phyloP scores from a whole-genome alignment of 805 yeast genomes.

The Candida berthetii region DNA sequence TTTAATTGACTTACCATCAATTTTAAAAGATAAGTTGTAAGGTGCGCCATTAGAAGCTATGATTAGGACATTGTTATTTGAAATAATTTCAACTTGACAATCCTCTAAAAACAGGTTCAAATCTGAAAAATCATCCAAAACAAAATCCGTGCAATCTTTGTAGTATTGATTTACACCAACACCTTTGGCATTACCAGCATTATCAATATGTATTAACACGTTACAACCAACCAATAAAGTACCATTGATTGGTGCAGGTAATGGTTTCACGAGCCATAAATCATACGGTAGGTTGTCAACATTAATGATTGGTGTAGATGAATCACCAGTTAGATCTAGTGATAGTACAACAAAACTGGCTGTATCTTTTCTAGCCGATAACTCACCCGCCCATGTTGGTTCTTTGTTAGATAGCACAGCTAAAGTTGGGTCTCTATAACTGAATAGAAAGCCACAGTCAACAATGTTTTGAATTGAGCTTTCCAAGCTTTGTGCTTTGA shows the following conservation, averaged over 20 bases:
- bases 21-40: constrained; percentile 19
- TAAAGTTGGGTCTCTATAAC: constrained; percentile 78
- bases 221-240: constrained; percentile 67
- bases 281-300: constrained; percentile 71
- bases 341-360: constrained; percentile 58
- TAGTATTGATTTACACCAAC: constrained; percentile 56
- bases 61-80: constrained; percentile 28
- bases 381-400: constrained; percentile 75
- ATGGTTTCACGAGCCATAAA: constrained; percentile 54
- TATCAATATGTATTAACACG: constrained; percentile 72
- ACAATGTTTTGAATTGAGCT: constrained; percentile 53
- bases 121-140: constrained; percentile 39
- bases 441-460: constrained; percentile 65
- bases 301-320: constrained; percentile 63
- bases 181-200: constrained; percentile 63
- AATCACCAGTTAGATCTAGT: constrained; percentile 43
- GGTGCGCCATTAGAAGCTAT: constrained; percentile 26
- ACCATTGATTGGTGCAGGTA: constrained; percentile 65
- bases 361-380: constrained; percentile 57
- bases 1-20: constrained; percentile 32
- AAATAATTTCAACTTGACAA: constrained; percentile 30
- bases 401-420: constrained; percentile 56
- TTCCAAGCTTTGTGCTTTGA: constrained; percentile 53
- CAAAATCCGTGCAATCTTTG: constrained; percentile 30
- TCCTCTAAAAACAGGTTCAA: constrained; percentile 53